Conservation (phyloP, 257 asterid genomes). For the Anisodus tanguticus region DNA sequence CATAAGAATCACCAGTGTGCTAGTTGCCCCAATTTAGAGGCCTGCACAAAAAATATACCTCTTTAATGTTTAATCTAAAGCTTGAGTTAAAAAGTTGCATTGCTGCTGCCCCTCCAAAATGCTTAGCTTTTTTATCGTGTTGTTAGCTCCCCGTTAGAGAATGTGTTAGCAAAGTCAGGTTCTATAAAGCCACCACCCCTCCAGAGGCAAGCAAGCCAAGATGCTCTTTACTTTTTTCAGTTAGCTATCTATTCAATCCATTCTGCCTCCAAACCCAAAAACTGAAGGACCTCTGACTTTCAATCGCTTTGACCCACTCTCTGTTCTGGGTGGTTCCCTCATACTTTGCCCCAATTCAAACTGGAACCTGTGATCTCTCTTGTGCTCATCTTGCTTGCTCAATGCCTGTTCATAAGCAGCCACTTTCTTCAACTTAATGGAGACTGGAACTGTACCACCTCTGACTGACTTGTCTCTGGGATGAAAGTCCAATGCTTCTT, state of each 20-base stretch:
- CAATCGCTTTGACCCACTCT: constrained; percentile 65
- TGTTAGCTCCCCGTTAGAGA: constrained; percentile 62
- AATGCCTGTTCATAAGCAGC: constrained; percentile 38
- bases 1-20: constrained; percentile 58
- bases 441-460: constrained; percentile 54
- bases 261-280: constrained; percentile 53
- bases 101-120: constrained; percentile 53
- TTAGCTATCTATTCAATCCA: constrained; percentile 39
- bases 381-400: constrained; percentile 41
- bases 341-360: constrained; percentile 43
- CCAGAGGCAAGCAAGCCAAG: constrained; percentile 33
- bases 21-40: constrained; percentile 58
- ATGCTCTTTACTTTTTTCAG: constrained; percentile 12
- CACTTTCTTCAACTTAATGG: constrained; percentile 63
- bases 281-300: constrained; percentile 78
- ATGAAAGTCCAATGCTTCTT: constrained; percentile 41
- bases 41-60: constrained; percentile 75
- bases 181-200: constrained; percentile 33
- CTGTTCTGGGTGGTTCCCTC: constrained; percentile 50
- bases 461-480: constrained; percentile 44
- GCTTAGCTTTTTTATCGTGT: constrained; percentile 50
- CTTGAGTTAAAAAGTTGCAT: constrained; percentile 52
- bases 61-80: constrained; percentile 43
- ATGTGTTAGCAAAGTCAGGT: constrained; percentile 61
- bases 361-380: constrained; percentile 37